These are phyloP conservation scores for Calendula officinalis DNA, from an alignment of 129 eudicot species.

Conservation along the genomic window DNA sequence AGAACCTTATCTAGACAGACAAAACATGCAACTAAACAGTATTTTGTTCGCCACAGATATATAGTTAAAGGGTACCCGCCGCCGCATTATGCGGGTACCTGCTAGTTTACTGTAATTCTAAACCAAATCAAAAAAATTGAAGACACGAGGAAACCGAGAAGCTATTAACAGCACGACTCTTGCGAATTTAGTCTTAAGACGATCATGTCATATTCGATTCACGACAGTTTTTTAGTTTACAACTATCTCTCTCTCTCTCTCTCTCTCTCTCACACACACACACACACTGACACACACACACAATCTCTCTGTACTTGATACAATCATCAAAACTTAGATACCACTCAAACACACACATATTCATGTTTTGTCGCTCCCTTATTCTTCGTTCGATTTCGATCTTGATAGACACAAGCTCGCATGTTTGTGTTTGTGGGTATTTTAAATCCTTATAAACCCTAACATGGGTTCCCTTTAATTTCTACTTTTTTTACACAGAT, in stretches of 20 bases:
- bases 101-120: too few relatives aligned
- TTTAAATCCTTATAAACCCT: conserved; percentile 21
- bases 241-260: conserved; percentile 17
- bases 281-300: neutral
- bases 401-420: conserved; percentile 6
- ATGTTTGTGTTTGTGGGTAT: conserved; percentile 22
- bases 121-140: neutral
- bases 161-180: neutral
- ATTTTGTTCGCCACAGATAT: too few relatives aligned
- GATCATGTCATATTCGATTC: neutral
- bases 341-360: neutral
- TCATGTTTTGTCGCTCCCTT: conserved; percentile 10
- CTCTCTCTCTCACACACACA: conserved; percentile 8
- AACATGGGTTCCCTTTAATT: conserved; percentile 9
- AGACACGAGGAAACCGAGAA: neutral
- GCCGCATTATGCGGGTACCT: too few relatives aligned
- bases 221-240: conserved; percentile 8
- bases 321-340: conserved; percentile 17
- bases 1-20: too few relatives aligned
- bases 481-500: neutral
- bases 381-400: conserved; percentile 18
- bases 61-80: too few relatives aligned
- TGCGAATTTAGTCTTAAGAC: neutral
- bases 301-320: conserved; percentile 3
- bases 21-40: too few relatives aligned